phyloP scores from a whole-genome alignment of 2,329 filamentous ascomycete genomes.

The Penicillium carneum region DNA sequence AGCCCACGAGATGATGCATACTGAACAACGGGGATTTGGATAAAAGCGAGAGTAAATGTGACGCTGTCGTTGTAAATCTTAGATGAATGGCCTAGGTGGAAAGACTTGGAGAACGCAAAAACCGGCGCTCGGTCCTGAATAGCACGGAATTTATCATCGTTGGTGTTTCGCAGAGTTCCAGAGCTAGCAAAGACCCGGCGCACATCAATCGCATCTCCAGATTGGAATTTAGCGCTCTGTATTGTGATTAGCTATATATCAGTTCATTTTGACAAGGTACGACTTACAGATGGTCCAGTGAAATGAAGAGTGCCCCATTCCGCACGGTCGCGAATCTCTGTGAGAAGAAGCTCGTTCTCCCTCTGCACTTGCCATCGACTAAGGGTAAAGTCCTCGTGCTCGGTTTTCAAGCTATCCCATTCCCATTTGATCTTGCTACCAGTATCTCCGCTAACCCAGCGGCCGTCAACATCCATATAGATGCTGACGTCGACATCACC shows the following conservation, averaged over 20 bases:
- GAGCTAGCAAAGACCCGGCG: conserved; percentile 73
- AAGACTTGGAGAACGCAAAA: conserved; percentile 77
- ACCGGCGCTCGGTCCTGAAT: conserved; percentile 82
- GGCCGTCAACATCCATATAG: conserved; percentile 74
- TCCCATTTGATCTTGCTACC: conserved; percentile 75
- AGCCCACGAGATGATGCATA: conserved; percentile 78
- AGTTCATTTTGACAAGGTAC: background rate
- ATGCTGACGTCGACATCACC: conserved; percentile 69
- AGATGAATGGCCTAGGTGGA: conserved; percentile 58
- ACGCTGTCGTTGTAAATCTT: conserved; percentile 60
- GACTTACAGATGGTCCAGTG: conserved; percentile 67
- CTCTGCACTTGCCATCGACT: conserved; percentile 55
- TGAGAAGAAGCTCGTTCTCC: conserved; percentile 70
- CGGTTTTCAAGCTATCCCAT: conserved; percentile 57
- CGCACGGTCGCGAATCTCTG: conserved; percentile 74
- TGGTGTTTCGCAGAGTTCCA: conserved; percentile 69
- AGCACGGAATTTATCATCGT: conserved; percentile 70
- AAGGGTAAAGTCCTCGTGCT: conserved; percentile 49
- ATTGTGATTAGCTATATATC: conserved; percentile 23
- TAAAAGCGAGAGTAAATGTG: conserved; percentile 77
- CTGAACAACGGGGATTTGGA: conserved; percentile 80
- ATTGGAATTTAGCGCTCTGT: conserved; percentile 70
- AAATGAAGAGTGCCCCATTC: conserved; percentile 87
- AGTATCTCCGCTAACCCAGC: conserved; percentile 81
- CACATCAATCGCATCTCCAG: conserved; percentile 70